Evolutionary conservation across 306 rosid species (phyloP).

Genomic region (Parietaria judaica): DNA sequence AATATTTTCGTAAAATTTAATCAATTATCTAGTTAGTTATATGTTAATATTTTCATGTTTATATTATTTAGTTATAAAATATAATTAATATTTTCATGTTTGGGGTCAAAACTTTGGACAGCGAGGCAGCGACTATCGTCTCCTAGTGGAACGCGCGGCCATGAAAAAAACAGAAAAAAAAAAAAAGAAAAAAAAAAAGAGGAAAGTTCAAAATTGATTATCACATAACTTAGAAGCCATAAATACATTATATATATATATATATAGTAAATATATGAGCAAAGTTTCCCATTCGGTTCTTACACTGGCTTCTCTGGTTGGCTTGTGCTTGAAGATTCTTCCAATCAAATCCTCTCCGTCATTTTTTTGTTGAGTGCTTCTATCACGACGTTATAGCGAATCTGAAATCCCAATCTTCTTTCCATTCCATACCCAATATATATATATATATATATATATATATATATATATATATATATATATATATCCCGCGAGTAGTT

Average conservation of each 20-base stretch:
- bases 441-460: not conserved
- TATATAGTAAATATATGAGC: too few relatives aligned
- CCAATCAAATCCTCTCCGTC: not conserved
- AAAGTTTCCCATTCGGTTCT: not conserved
- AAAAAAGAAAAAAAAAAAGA: not conserved
- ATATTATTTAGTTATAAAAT: too few relatives aligned
- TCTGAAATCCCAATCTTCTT: not conserved
- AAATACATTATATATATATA: too few relatives aligned
- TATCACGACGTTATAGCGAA: slow-evolving; percentile 1
- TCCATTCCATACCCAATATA: slow-evolving; percentile 6
- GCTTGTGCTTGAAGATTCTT: not conserved
- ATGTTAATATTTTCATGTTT: too few relatives aligned
- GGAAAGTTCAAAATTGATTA: not conserved
- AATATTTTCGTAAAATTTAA: too few relatives aligned
- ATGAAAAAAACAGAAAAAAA: not conserved
- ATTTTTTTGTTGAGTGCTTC: not conserved
- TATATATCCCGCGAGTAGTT: not conserved
- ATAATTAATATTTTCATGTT: too few relatives aligned
- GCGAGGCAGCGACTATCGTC: too few relatives aligned
- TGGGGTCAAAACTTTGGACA: too few relatives aligned
- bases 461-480: not conserved
- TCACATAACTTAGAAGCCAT: too few relatives aligned
- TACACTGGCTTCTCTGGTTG: not conserved
- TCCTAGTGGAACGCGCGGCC: not conserved
- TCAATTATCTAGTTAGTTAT: too few relatives aligned